A percentile compares a stretch with the other conserved stretches of the same genome.
phyloP scores from a whole-genome alignment of 176 grass and related monocot species.

The Triticum aestivum region IWGSC_CS_RefSeq_v2.1 NC_057804.1:29948243-29948742 shows the following conservation, averaged over 20 bases:
- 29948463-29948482: neutral
- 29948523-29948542: neutral
- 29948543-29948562: conserved; percentile 94
- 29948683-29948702: neutral
- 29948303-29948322: too few species aligned
- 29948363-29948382: neutral
- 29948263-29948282: neutral
- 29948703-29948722: neutral
- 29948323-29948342: too few species aligned
- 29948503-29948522: neutral
- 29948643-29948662: neutral
- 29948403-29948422: neutral
- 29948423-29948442: neutral
- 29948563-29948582: conserved; percentile 93
- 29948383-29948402: neutral
- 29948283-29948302: neutral
- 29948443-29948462: neutral
- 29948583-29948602: conserved; percentile 91
- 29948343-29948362: too few species aligned
- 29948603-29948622: conserved; percentile 88
- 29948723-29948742: conserved; percentile 76
- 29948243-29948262: neutral
- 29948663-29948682: neutral
- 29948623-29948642: conserved; percentile 97
- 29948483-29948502: neutral